Evolutionary conservation across 2,329 filamentous ascomycete species (phyloP), one percentile per base, ranked within the genome.

Genomic region (Aspergillus sp.): DNA sequence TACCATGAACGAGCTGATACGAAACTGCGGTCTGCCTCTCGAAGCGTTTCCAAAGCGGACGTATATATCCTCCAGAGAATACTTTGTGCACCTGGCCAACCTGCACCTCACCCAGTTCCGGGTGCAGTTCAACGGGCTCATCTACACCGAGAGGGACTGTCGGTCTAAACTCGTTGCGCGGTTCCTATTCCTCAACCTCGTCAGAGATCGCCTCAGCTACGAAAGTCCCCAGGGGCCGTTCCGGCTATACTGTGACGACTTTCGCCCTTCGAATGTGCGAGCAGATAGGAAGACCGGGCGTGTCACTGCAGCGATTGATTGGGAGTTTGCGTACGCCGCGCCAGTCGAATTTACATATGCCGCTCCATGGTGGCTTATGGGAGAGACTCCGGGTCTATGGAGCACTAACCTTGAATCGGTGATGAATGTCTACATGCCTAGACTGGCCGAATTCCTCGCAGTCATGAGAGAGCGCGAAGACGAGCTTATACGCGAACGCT

Each of bases 251-350:
- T 41, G 34, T 41, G 34, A 41, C 4, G 34, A 15, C 34, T 15
- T 41, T 41, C 15, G 34, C 15, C 34, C 34, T 15, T 13, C 11
- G 4, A 55, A 55, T 28, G 53, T 55, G 7, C 38, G 43, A 1
- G 41, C 11, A 5, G 34, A 41, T 11, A 13, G 1, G 4, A 11
- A 15, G 3, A 19, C 15, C 8, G 22, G 9, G 3, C 7, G 7
- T 8, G n/a, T 25, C 11, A 45, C 22, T 7, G 53, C 31, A 9
- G 25, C 28, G 2, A 55, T 55, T 45, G 41, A 55, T 22, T 55
- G 53, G 53, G 38, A 47, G n/a, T 55, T n/a, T 30, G 28, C 53
- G 8, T 55, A 55, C n/a, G 38, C 43, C 3, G 53, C 53, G 23
- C 38, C 53, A 6, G 53, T n/a, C 8, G 38, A 55, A 7, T 55